Conservation (phyloP, 1,139 yeast genomes). For the Magnusiomyces paraingens region DNA sequence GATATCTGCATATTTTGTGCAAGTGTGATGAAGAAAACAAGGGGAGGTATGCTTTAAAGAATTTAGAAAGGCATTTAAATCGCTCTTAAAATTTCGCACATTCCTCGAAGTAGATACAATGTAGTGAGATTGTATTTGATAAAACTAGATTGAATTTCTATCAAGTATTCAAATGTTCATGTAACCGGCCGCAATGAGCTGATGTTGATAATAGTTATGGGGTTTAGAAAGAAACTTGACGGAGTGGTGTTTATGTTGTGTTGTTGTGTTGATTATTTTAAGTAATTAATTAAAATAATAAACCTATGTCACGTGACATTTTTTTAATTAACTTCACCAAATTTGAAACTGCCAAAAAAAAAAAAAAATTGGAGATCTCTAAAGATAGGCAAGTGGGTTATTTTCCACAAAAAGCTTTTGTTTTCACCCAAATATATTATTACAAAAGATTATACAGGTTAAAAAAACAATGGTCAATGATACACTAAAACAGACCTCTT, state of each 20-base stretch:
- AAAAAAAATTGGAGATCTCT: not conserved
- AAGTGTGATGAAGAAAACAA: not conserved
- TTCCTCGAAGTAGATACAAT: not conserved
- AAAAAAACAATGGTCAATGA: not conserved
- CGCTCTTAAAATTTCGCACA: not conserved
- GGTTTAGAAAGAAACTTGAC: too few species aligned
- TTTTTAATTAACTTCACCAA: too few species aligned
- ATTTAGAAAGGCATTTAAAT: not conserved
- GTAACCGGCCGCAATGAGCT: not conserved
- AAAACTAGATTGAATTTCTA: not conserved
- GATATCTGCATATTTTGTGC: slow-evolving; percentile 1
- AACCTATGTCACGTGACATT: not conserved
- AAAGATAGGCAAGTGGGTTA: too few species aligned
- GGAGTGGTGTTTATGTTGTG: too few species aligned
- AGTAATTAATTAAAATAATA: not conserved
- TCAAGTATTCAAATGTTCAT: not conserved
- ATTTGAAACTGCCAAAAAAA: too few species aligned
- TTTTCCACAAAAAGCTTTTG: too few species aligned
- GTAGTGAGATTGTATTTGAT: not conserved
- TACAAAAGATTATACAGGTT: not conserved
- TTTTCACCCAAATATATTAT: too few species aligned
- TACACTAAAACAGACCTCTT: not conserved
- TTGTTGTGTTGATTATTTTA: not conserved
- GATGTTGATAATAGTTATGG: not conserved
- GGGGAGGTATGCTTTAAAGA: not conserved